phyloP scores from a whole-genome alignment of 2,329 filamentous ascomycete genomes.

The Colletotrichum siamense region DNA sequence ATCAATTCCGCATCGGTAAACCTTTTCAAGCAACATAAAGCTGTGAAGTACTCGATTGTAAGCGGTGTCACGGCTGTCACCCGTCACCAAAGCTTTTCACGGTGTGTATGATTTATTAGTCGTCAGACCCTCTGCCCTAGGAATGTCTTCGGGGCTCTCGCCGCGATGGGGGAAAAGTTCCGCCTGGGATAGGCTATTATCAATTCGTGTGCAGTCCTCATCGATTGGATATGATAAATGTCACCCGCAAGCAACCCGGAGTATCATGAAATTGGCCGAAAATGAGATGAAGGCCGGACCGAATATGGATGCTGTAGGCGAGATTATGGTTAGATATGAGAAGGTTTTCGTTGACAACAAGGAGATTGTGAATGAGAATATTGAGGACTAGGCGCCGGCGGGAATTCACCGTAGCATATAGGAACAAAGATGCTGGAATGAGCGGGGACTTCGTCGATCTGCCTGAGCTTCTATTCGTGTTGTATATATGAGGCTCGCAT shows the following conservation, averaged over 20 bases:
- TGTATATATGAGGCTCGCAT: neutral
- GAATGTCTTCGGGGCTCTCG: neutral
- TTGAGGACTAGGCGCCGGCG: fast-evolving
- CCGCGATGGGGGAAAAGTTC: neutral
- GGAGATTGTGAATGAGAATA: fast-evolving
- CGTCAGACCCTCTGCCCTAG: too few relatives aligned
- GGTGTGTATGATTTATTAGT: fast-evolving
- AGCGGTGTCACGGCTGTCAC: fast-evolving
- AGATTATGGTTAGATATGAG: neutral
- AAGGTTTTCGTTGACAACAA: neutral
- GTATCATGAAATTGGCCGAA: fast-evolving
- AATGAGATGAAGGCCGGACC: fast-evolving
- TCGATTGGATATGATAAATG: fast-evolving
- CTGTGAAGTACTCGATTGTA: neutral
- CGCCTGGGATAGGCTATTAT: fast-evolving
- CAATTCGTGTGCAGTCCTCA: neutral
- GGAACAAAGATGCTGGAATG: fast-evolving
- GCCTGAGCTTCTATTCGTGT: fast-evolving
- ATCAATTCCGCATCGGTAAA: fast-evolving
- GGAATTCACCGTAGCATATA: neutral
- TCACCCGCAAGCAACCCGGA: neutral
- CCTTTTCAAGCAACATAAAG: neutral
- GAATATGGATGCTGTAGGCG: fast-evolving
- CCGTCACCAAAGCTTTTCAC: fast-evolving
- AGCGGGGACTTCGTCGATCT: neutral